phyloP scores from a whole-genome alignment of 257 asterid genomes.

The Nicotiana knightiana region DNA sequence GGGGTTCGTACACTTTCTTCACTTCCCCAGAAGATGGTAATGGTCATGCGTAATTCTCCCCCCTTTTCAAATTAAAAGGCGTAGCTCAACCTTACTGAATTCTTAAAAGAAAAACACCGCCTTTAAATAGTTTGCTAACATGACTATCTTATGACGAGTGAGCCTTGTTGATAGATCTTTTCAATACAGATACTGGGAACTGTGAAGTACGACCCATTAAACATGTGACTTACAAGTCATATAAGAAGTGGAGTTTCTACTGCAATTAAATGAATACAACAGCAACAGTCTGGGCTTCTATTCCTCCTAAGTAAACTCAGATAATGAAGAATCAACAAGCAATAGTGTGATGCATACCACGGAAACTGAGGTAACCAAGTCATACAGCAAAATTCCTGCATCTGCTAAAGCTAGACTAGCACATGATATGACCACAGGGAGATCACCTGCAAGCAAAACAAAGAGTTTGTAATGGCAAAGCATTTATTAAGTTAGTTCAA shows the following conservation, averaged over 20 bases:
- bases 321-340: not conserved
- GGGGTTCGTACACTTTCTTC: not conserved
- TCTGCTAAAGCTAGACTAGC: conserved; percentile 98
- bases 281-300: not conserved
- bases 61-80: too few species aligned
- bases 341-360: conserved; percentile 54
- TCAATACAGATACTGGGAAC: not conserved
- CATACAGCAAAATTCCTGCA: conserved; percentile 93
- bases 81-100: not conserved
- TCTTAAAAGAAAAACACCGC: not conserved
- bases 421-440: conserved; percentile 83
- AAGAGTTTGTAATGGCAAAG: not conserved
- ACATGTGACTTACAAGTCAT: not conserved
- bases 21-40: too few species aligned
- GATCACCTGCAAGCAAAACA: conserved; percentile 59
- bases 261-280: too few species aligned
- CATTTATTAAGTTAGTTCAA: not conserved
- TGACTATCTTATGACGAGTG: not conserved
- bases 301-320: not conserved
- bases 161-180: not conserved
- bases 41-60: not conserved
- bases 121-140: not conserved
- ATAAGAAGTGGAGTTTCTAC: too few species aligned
- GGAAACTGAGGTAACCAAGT: conserved; percentile 84
- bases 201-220: not conserved